These are phyloP conservation scores for Fusarium sp. DNA, from an alignment of 2,329 filamentous ascomycete species.

Conservation along the genomic window DNA sequence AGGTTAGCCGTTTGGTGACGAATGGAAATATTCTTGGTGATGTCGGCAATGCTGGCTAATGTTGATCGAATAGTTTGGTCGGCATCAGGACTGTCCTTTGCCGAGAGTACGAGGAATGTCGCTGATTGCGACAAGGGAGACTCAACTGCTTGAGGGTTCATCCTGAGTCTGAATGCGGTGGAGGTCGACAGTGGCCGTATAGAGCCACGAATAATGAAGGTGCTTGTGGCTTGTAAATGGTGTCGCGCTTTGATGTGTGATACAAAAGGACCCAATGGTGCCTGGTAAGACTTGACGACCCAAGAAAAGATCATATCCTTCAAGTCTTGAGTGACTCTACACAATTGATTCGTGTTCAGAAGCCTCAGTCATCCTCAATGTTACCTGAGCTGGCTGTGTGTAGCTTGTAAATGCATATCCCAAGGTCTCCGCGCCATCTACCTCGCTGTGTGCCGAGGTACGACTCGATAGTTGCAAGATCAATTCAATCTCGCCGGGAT, in stretches of 20 bases:
- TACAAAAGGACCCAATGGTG: background rate
- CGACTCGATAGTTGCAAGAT: slow-evolving; percentile 4
- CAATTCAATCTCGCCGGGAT: background rate
- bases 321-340: background rate
- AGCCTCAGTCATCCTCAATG: background rate
- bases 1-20: slow-evolving; percentile 62
- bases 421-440: background rate
- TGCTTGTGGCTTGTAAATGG: background rate
- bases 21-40: slow-evolving; percentile 68
- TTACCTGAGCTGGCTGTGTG: background rate
- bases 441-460: background rate
- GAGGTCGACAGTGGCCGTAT: background rate
- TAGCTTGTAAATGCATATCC: slow-evolving; percentile 20
- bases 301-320: slow-evolving; percentile 10
- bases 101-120: slow-evolving; percentile 67
- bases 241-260: background rate
- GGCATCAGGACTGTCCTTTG: slow-evolving; percentile 54
- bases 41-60: slow-evolving; percentile 60
- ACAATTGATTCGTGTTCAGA: background rate
- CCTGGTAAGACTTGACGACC: background rate
- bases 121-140: slow-evolving; percentile 67
- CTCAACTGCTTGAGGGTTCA: slow-evolving; percentile 60
- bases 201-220: background rate
- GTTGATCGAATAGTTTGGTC: slow-evolving; percentile 60
- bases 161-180: slow-evolving; percentile 9